Evolutionary conservation across 2,329 filamentous ascomycete species (phyloP), one percentile per base, ranked within the genome.

Genomic region (Trichophyton benhamiae): DNA sequence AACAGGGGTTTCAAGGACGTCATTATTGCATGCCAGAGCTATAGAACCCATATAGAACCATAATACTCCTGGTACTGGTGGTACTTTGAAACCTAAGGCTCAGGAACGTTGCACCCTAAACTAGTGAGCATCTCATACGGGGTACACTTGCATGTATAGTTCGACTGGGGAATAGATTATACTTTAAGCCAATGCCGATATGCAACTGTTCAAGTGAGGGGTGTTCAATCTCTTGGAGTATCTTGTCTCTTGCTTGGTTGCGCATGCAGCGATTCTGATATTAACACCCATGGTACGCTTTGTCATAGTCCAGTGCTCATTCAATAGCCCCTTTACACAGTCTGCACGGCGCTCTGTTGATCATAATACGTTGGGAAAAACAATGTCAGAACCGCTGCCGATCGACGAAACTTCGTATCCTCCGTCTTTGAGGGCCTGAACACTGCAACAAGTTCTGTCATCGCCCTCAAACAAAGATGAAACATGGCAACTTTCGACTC

Each of bases 11-110:
- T 15, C 7, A 52, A 15, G 46, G 46, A 52, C 22, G 11, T 7
- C n/a, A 17, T n/a, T 30, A 27, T 52, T 27, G 20, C 11, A 52
- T 52, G 22, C 20, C 3, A 30, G 22, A 9, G 13, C 46, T 25
- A 52, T 52, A 52, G 46, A 52, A 52, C 46, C 20, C 5, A 52
- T 52, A 52, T 52, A 52, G 46, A 52, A 52, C 46, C 20, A 52
- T 52, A 52, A n/a, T 8, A 52, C 46, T 52, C 46, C 46, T 49
- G 1, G 46, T 13, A 30, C 46, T 49, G 20, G 13, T 13, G 13
- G 20, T 49, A 49, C 25, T 38, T 25, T 49, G 46, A 49, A 49
- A 49, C 46, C 13, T 11, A 13, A 11, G 20, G 13, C 20, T 22
- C 46, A 49, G 20, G 46, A 49, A 27, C 46, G 25, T 13, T 11